phyloP scores from a whole-genome alignment of 495 filamentous ascomycete species.

The Parachaetomium inaequale region DNA sequence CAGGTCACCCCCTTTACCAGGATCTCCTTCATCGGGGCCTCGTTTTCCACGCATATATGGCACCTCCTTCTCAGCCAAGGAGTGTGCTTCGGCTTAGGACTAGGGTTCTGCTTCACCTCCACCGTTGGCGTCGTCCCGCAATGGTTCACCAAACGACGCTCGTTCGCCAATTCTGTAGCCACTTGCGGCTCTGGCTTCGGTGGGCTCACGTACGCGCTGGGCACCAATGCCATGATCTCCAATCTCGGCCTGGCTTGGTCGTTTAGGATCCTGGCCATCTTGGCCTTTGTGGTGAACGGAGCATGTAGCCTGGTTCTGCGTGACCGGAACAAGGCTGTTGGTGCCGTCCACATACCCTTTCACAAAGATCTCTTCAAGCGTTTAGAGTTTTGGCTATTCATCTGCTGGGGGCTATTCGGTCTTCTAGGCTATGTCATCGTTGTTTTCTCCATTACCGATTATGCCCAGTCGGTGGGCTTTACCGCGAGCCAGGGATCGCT shows the following conservation, averaged over 20 bases:
- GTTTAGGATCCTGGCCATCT: constrained; percentile 64
- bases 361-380: constrained; percentile 58
- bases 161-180: constrained; percentile 69
- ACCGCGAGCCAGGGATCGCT: constrained; percentile 63
- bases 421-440: constrained; percentile 71
- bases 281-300: constrained; percentile 56
- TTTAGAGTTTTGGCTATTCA: constrained; percentile 59
- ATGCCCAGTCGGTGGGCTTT: constrained; percentile 61
- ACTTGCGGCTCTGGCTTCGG: constrained; percentile 72
- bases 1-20: constrained; percentile 27
- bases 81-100: constrained; percentile 67
- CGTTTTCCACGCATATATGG: constrained; percentile 66
- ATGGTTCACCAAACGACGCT: constrained; percentile 70
- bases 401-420: constrained; percentile 66
- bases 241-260: constrained; percentile 60
- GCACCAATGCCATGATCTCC: constrained; percentile 59
- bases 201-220: constrained; percentile 59
- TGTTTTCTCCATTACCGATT: constrained; percentile 69
- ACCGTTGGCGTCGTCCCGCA: constrained; percentile 69
- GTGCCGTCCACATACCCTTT: constrained; percentile 60
- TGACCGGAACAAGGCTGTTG: constrained; percentile 66
- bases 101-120: constrained; percentile 73
- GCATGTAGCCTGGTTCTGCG: constrained; percentile 56
- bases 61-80: constrained; percentile 75
- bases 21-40: constrained; percentile 59